These are phyloP conservation scores for Pharus latifolius DNA, from an alignment of 176 grass and related monocot species.

Conservation along the genomic window DNA sequence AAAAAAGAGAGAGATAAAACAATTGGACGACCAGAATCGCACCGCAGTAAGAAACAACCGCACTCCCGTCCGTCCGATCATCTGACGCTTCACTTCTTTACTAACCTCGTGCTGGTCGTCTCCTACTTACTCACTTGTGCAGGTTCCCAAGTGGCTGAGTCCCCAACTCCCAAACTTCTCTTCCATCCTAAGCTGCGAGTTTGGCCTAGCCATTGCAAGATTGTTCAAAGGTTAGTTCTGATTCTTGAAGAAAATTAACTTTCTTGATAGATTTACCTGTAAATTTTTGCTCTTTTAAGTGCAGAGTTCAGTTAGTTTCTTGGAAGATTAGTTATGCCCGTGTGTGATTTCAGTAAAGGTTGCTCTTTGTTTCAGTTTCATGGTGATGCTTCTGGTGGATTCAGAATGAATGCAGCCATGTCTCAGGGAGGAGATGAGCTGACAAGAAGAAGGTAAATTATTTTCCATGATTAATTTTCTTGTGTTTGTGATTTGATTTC, in stretches of 20 bases:
- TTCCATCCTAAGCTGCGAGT: neutral
- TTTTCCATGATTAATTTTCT: no score
- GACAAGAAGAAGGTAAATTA: neutral
- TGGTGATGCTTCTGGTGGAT: neutral
- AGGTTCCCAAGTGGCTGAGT: no score
- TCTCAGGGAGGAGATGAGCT: neutral
- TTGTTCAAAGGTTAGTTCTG: neutral
- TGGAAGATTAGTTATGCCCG: neutral
- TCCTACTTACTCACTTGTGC: neutral
- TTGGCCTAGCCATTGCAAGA: neutral
- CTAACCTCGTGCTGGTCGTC: conserved; percentile 7
- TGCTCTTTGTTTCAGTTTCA: neutral
- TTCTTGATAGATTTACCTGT: no score
- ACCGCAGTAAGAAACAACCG: neutral
- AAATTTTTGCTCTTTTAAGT: neutral
- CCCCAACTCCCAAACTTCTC: neutral
- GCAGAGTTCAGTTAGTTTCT: neutral
- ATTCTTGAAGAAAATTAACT: neutral
- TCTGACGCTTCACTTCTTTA: neutral
- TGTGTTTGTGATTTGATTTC: neutral
- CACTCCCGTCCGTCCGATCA: neutral
- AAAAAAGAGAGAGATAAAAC: no score
- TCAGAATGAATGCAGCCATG: neutral
- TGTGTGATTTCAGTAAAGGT: no score
- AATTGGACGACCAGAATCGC: no score